A percentile compares a stretch with the other conserved stretches of the same genome.
phyloP scores from a whole-genome alignment of 2,329 filamentous ascomycete species.

The Nothopassalora personata region DNA sequence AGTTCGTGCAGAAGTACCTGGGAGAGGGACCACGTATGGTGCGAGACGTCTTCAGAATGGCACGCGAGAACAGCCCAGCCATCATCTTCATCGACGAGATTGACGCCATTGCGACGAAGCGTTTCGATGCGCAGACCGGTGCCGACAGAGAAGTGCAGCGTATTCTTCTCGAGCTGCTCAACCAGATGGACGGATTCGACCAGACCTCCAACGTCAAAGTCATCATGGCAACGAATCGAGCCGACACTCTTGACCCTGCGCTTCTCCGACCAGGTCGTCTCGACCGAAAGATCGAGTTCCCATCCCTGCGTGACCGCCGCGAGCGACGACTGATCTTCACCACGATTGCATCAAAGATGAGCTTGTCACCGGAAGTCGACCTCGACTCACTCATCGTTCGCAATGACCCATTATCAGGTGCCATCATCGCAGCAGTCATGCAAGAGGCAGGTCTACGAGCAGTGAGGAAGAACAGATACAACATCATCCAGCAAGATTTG shows the following conservation, averaged over 20 bases:
- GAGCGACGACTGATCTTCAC: slow-evolving; percentile 94
- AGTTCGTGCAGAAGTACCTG: slow-evolving; percentile 98
- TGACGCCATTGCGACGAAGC: slow-evolving; percentile 97
- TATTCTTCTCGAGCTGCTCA: slow-evolving; percentile 92
- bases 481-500: slow-evolving; percentile 95
- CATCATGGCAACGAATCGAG: slow-evolving; percentile 99
- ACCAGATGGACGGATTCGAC: slow-evolving; percentile 99
- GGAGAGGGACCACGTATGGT: slow-evolving; percentile 98
- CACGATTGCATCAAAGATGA: slow-evolving; percentile 98
- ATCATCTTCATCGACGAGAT: slow-evolving; percentile 99
- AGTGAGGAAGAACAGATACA: slow-evolving; percentile 96
- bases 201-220: slow-evolving; percentile 99
- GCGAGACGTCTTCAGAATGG: slow-evolving; percentile 98
- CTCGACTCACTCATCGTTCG: slow-evolving; percentile 92
- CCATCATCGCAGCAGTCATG: slow-evolving; percentile 98
- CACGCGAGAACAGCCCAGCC: slow-evolving; percentile 91
- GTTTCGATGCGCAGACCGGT: slow-evolving; percentile 97
- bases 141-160: slow-evolving; percentile 97
- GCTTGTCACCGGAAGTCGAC: slow-evolving; percentile 90
- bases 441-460: slow-evolving; percentile 93
- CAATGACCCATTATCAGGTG: slow-evolving; percentile 91
- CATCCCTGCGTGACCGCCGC: slow-evolving; percentile 84
- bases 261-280: slow-evolving; percentile 90
- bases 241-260: slow-evolving; percentile 92
- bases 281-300: slow-evolving; percentile 98